Base-by-base conservation (phyloP, 225 moss, liverwort and hornwort species). In the Antitrichia curtipendula region DNA sequence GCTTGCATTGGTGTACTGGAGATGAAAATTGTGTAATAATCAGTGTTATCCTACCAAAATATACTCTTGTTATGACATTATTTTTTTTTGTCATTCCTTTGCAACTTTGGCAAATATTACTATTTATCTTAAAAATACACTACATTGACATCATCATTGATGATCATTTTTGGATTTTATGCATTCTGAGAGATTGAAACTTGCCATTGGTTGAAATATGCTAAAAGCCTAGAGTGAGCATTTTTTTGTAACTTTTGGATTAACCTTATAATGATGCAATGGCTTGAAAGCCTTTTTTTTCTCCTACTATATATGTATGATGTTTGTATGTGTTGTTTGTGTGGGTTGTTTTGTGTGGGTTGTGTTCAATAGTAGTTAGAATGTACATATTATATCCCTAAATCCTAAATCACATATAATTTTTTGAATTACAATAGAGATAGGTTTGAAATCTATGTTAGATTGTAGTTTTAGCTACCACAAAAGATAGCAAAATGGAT, bases 161-260 rank as follows among this genome's bases (percentile, higher is more conserved):
- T 40, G 13, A 40, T 14, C 0, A 13, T 13, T 24, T 68, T 40
- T 24, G 23, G 24, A 24, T 24, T 24, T 69, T 69, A 8, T 3
- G 0, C 24, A 69, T 69, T 8, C 0, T 2, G 3, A 69, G 24
- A 24, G 4, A n/a, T n/a, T n/a, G n/a, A n/a, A n/a, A n/a, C n/a
- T 69, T 69, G 24, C 1, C 8, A 40, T 40, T 13, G 13, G 22
- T 68, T 68, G 23, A n/a, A 20, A 65, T 36, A 36, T 65, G 65
- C 11, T 18, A 10, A 4, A 36, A 20, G 6, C 11, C 6, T 0
- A 20, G 1, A 36, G 11, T 36, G 20, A 36, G 11, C 2, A 20
- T 36, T 65, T 65, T 45, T 65, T 65, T 0, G 6, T 19, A 36
- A 10, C 19, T 65, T 36, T 8, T 31, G 8, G 2, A 10, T 0